Percentiles rank a stretch among this genome's conserved stretches.
phyloP scores from a whole-genome alignment of 768 basidiomycete species.

The Boletus insuetus region DNA sequence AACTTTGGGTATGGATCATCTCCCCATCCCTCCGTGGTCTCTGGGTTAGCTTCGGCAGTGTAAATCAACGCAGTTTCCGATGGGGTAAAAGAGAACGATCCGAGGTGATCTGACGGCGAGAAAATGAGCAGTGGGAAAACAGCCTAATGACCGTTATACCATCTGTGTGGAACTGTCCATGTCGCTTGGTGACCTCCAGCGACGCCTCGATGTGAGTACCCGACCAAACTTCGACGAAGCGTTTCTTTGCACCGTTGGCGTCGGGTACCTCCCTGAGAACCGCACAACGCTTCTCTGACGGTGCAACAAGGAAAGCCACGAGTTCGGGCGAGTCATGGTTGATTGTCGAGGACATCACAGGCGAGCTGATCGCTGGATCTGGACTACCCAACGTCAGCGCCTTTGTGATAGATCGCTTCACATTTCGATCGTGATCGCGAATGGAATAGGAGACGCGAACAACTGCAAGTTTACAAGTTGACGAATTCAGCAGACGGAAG shows the following conservation, averaged over 20 bases:
- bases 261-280: slow-evolving; percentile 41
- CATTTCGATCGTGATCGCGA: slow-evolving; percentile 50
- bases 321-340: slow-evolving; percentile 33
- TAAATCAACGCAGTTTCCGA: slow-evolving; percentile 55
- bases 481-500: not conserved
- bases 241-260: slow-evolving; percentile 33
- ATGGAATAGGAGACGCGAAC: slow-evolving; percentile 46
- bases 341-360: slow-evolving; percentile 12
- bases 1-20: slow-evolving; percentile 40
- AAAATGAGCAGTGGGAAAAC: not conserved
- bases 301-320: slow-evolving; percentile 42
- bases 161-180: slow-evolving; percentile 62
- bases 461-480: slow-evolving; percentile 21
- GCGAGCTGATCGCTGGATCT: slow-evolving; percentile 8
- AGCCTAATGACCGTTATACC: slow-evolving; percentile 34
- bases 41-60: slow-evolving; percentile 52
- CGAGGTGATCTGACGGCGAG: slow-evolving; percentile 45
- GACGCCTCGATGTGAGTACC: slow-evolving; percentile 42
- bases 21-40: slow-evolving; percentile 18
- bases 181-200: slow-evolving; percentile 54
- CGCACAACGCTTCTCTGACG: slow-evolving; percentile 40
- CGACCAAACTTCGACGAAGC: slow-evolving; percentile 61
- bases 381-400: slow-evolving; percentile 30
- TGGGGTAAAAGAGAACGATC: slow-evolving; percentile 51
- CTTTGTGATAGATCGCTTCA: slow-evolving; percentile 44